Conservation (phyloP, 2,329 filamentous ascomycete genomes). For the Cryphonectria carpinicola region DNA sequence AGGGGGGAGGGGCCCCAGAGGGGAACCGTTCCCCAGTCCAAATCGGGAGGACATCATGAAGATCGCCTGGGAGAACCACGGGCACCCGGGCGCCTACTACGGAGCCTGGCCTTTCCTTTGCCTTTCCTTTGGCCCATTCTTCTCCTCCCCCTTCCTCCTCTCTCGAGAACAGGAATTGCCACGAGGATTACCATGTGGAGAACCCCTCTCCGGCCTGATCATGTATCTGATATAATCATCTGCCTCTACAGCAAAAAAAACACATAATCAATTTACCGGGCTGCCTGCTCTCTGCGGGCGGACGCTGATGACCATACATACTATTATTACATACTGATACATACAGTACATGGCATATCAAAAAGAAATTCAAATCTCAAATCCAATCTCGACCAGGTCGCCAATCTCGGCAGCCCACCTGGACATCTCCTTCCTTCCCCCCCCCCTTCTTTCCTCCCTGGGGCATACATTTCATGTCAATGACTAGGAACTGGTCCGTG, state of each 20-base stretch:
- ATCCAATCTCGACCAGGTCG: not conserved
- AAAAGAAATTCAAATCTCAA: not conserved
- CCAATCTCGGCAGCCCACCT: not conserved
- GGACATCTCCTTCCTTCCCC: not conserved
- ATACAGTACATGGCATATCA: not conserved
- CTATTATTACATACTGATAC: not conserved
- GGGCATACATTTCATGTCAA: not conserved
- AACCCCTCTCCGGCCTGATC: not conserved
- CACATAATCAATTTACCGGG: not conserved
- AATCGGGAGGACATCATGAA: conserved; percentile 5
- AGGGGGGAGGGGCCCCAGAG: too few relatives aligned
- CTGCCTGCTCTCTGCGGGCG: not conserved
- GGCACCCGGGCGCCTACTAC: not conserved
- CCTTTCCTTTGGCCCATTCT: too few relatives aligned
- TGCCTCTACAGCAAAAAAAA: not conserved
- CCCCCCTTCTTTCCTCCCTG: not conserved
- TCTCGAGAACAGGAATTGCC: not conserved
- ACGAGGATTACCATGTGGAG: not conserved
- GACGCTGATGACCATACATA: too few relatives aligned
- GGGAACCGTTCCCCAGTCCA: not conserved
- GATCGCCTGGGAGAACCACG: not conserved
- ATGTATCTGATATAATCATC: not conserved
- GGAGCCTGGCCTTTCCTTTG: not conserved
- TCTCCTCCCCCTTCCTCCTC: not conserved
- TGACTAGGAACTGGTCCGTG: conserved; percentile 2